Evolutionary conservation across 1,284 basidiomycete genomes (phyloP), one percentile per base, ranked within the genome.

Genomic region (Fomitiporia mediterranea): DNA sequence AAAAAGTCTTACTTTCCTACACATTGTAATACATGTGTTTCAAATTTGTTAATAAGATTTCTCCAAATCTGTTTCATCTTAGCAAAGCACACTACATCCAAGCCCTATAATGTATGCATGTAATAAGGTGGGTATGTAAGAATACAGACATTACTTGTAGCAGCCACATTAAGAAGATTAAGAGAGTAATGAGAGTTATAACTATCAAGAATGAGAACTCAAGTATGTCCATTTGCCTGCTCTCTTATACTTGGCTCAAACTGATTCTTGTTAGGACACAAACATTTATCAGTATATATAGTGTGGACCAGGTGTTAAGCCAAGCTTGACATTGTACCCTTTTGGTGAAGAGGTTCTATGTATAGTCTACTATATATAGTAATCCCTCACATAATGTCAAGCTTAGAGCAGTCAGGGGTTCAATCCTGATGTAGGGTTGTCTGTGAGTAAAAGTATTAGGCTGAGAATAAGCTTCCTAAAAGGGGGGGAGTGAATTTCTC

Each of bases 1-100:
- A 55, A 52, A 49, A 70, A 70, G 55, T 70, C 64, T 5, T 46
- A 61, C 56, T 72, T 72, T 0, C 27, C 39, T 7, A 70, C 60
- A 17, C 47, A 44, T 4, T 49, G 53, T 8, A 53, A 28, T 43
- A 62, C 35, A 27, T 7, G 25, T 21, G 55, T 43, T 48, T 67
- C 59, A 34, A 65, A 67, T 19, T 55, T 27, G 8, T 60, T 15
- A 28, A 67, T 52, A 27, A 53, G 50, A 6, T 57, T 43, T n/a
- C 61, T 60, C 54, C 55, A 59, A 28, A 42, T 52, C 4, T 42
- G 42, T 55, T 67, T 67, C 64, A 67, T 61, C 37, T 42, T 57
- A 32, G 62, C 66, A 61, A 74, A 75, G 59, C 69, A 72, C 0
- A 71, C 68, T n/a, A 74, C 68, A 61, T 75, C 69, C 19, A 74